These are phyloP conservation scores for Pluteus cervinus DNA, from an alignment of 768 basidiomycete species.

Conservation along the genomic window DNA sequence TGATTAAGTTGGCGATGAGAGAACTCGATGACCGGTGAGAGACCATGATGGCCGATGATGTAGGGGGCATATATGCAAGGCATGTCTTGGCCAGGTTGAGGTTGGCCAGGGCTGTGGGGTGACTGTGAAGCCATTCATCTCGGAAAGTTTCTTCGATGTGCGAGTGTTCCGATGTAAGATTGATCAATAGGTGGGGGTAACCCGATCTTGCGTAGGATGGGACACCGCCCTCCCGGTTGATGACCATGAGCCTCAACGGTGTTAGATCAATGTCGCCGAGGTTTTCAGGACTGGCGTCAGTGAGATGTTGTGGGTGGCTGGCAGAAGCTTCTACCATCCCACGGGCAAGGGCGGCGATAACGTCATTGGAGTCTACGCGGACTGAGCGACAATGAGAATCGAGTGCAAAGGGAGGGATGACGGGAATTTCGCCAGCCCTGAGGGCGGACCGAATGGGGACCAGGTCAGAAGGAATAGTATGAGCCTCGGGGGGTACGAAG, in stretches of 20 bases:
- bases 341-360: slow-evolving; percentile 79
- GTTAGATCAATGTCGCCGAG: slow-evolving; percentile 73
- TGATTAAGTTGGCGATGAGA: slow-evolving; percentile 94
- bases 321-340: slow-evolving; percentile 68
- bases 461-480: slow-evolving; percentile 76
- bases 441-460: slow-evolving; percentile 84
- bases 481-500: slow-evolving; percentile 58
- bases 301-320: slow-evolving; percentile 20
- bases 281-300: slow-evolving; percentile 14
- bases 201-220: slow-evolving; percentile 96
- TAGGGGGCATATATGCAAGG: slow-evolving; percentile 85
- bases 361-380: slow-evolving; percentile 82
- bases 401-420: slow-evolving; percentile 87
- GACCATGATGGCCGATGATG: slow-evolving; percentile 94
- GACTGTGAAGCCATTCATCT: slow-evolving; percentile 63
- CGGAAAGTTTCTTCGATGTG: slow-evolving; percentile 86
- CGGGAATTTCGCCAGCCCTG: slow-evolving; percentile 91
- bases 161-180: slow-evolving; percentile 80
- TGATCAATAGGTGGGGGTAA: slow-evolving; percentile 93
- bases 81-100: slow-evolving; percentile 81
- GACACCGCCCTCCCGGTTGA: slow-evolving; percentile 93
- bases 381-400: slow-evolving; percentile 87
- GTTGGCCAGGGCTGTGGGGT: slow-evolving; percentile 85
- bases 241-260: slow-evolving; percentile 94
- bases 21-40: slow-evolving; percentile 95